A percentile compares a stretch with the other conserved stretches of the same genome.
phyloP scores from a whole-genome alignment of 306 rosid species.

The Acacia confusa region DNA sequence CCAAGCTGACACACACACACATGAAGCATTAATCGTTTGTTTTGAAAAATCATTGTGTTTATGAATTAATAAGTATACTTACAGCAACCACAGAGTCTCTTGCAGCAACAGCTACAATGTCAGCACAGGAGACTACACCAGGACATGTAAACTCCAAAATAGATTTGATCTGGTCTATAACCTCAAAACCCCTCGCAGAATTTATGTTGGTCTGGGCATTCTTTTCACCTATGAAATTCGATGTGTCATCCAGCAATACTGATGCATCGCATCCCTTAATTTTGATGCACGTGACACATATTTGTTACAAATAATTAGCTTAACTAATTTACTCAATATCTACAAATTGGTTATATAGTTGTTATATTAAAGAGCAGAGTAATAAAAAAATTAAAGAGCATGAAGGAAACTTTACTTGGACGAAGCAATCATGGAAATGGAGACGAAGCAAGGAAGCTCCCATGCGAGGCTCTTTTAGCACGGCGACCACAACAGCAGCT shows the following conservation, averaged over 20 bases:
- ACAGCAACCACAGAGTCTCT: slow-evolving; percentile 47
- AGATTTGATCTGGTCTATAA: slow-evolving; percentile 46
- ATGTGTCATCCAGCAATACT: slow-evolving; percentile 41
- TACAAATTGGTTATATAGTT: too few relatives aligned
- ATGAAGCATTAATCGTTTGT: not conserved
- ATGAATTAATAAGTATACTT: slow-evolving; percentile 5
- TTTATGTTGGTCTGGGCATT: slow-evolving; percentile 40
- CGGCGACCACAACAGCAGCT: slow-evolving; percentile 21
- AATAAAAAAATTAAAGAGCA: too few relatives aligned
- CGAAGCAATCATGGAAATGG: slow-evolving; percentile 59
- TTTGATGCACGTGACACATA: too few relatives aligned
- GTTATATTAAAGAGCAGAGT: too few relatives aligned
- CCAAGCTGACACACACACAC: slow-evolving; percentile 20
- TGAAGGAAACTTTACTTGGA: slow-evolving; percentile 26
- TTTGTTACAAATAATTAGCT: not conserved
- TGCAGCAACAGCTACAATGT: slow-evolving; percentile 52
- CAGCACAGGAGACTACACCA: slow-evolving; percentile 55
- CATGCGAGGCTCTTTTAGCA: slow-evolving; percentile 57
- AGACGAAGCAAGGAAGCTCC: slow-evolving; percentile 67
- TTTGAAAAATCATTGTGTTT: not conserved
- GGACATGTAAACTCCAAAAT: slow-evolving; percentile 37
- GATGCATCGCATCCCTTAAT: slow-evolving; percentile 68
- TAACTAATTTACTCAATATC: too few relatives aligned
- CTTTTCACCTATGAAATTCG: slow-evolving; percentile 42
- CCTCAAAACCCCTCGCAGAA: slow-evolving; percentile 51